phyloP scores from a whole-genome alignment of 768 basidiomycete species.

The Clathrus columnatus region DNA sequence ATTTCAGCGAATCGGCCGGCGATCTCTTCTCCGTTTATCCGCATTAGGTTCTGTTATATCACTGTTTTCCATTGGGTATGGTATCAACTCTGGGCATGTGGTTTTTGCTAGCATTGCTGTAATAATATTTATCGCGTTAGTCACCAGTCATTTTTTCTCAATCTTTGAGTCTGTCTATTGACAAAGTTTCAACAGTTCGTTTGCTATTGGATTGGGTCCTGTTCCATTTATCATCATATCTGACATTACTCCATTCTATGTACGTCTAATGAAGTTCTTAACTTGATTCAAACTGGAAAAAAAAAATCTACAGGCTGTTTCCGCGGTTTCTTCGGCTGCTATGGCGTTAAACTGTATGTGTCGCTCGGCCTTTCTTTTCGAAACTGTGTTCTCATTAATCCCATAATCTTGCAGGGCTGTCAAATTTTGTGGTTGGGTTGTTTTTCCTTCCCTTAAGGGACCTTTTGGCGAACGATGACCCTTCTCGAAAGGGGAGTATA shows the following conservation, averaged over 20 bases:
- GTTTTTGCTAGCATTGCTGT: conserved; percentile 66
- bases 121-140: conserved; percentile 72
- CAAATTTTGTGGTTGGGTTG: conserved; percentile 79
- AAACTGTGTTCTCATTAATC: conserved; percentile 7
- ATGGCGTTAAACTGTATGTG: conserved; percentile 67
- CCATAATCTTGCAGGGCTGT: conserved; percentile 47
- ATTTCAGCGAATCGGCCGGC: conserved; percentile 62
- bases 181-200: conserved; percentile 44
- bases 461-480: conserved; percentile 50
- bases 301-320: conserved; percentile 50
- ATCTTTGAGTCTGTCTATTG: neutral
- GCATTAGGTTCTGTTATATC: conserved; percentile 57
- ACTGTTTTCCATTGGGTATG: conserved; percentile 58
- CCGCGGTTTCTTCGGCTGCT: conserved; percentile 66
- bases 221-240: conserved; percentile 89
- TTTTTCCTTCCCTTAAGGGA: conserved; percentile 80
- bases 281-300: conserved; percentile 3
- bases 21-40: conserved; percentile 57
- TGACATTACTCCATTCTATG: conserved; percentile 76
- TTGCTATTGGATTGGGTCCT: conserved; percentile 85
- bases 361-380: conserved; percentile 9
- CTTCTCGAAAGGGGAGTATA: conserved; percentile 52
- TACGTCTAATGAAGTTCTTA: conserved; percentile 27
- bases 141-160: conserved; percentile 10
- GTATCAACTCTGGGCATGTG: conserved; percentile 52